Base-by-base conservation (phyloP, 129 eudicot species). In the Flaveria bidentis region DNA sequence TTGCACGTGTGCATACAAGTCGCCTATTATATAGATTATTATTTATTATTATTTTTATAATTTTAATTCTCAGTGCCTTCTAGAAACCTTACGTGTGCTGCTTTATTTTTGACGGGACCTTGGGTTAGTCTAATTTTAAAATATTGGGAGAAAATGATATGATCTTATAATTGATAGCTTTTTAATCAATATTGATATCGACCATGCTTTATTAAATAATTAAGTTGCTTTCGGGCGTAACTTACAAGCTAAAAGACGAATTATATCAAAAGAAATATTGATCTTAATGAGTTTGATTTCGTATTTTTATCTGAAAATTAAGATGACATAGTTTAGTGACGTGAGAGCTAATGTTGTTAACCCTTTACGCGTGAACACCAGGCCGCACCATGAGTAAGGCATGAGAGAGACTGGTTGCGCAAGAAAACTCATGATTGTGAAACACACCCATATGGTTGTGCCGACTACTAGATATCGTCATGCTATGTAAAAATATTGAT, bases 1-100 rank as follows among this genome's bases (percentile, higher is more conserved):
- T 52, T 76, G 74, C 74, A 67, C 67, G 74, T 76, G 45, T 23
- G 60, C 42, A 60, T 75, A 75, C 71, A 63, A 46, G 79, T 75
- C 64, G 52, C 69, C 30, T 5, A 5, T 25, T 78, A 28, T 33
- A 4, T 36, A 36, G 0, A 36, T 36, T 36, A 36, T 36, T 36
- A 36, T 36, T 36, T 25, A 1, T 8, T 7, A 30, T 64, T 64
- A 30, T 18, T 33, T 33, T 26, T 51, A 36, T n/a, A n/a, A n/a
- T 23, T 11, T 15, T 6, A 47, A 26, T 47, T 15, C 7, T 14
- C 10, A 62, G 11, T 28, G 26, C 25, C 50, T 80, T 72, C 83
- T 80, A 72, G 78, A 72, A 62, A 12, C 67, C 50, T 10, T 33
- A 23, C 17, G 30, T 72, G 14, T 51, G 67, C 51, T 72, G 42